These are phyloP conservation scores for Psilocybe sp. DNA, from an alignment of 768 basidiomycete genomes.

Conservation along the genomic window DNA sequence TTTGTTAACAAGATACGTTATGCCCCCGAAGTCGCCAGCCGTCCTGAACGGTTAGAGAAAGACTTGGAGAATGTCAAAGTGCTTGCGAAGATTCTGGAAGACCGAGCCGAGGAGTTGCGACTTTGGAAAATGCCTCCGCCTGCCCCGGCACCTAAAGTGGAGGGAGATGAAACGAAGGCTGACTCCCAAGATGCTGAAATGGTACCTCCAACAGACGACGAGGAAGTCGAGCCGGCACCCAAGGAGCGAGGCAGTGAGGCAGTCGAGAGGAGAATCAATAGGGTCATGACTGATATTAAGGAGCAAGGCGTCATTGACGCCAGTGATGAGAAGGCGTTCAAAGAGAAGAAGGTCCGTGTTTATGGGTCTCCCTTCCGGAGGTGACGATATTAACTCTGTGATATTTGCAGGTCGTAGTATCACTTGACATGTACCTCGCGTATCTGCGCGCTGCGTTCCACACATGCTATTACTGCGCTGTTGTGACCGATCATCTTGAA, in stretches of 20 bases:
- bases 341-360: constrained; percentile 65
- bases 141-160: constrained; percentile 15
- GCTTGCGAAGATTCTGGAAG: constrained; percentile 74
- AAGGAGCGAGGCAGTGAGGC: constrained; percentile 68
- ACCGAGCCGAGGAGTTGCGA: constrained; percentile 56
- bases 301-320: constrained; percentile 59
- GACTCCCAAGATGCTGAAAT: constrained; percentile 30
- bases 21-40: constrained; percentile 79
- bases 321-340: constrained; percentile 63
- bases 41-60: constrained; percentile 75
- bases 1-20: constrained; percentile 76
- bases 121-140: constrained; percentile 30
- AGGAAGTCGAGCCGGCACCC: constrained; percentile 51
- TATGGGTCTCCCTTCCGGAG: constrained; percentile 8
- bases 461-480: constrained; percentile 97
- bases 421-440: constrained; percentile 89
- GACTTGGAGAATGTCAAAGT: constrained; percentile 76
- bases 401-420: constrained; percentile 60
- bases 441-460: constrained; percentile 91
- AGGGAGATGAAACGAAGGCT: constrained; percentile 17
- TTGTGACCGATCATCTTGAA: constrained; percentile 89
- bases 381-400: constrained; percentile 18
- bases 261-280: constrained; percentile 81
- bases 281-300: constrained; percentile 66
- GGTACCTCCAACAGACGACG: constrained; percentile 32